Evolutionary conservation across 169 alveolate species (phyloP), one percentile per base, ranked within the genome.

Genomic region (Plasmodium reichenowi): DNA sequence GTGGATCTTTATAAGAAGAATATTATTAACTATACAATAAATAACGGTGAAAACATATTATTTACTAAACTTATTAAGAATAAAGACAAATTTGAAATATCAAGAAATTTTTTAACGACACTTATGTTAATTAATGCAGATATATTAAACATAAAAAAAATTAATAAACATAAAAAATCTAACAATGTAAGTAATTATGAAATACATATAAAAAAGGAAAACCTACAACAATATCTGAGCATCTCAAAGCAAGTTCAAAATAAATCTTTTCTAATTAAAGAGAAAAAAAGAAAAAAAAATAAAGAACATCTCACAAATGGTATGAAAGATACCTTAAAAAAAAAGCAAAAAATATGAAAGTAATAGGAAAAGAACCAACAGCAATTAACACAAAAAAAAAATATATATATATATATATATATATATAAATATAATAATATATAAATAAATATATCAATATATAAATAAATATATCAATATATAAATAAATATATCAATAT

Each of bases 91-190:
- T 80, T 67, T 47, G 60, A 80, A 54, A 70, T 66, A 22, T 80
- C 72, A 12, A 80, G 90, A 70, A 80, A 80, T 12, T 80, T 80
- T 17, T 45, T 80, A 52, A 80, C 90, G 6, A 67, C 72, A 20
- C 73, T 80, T 6, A 80, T 80, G 90, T 22, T 80, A 52, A 67
- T 80, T 32, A 80, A 80, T 60, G 56, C 80, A 38, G 43, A 66
- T 12, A 67, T 67, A 22, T 71, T 80, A 67, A 20, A 67, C n/a
- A 67, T 80, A 15, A 67, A 48, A 3, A 38, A 80, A 54, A 45
- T 80, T 12, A 58, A 78, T 32, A 6, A 22, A 4, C n/a, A 43
- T 38, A 54, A 47, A 15, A 38, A 24, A 17, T 80, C 90, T 6
- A 80, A 80, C 17, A 71, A 80, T 70, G 72, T 67, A 5, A 80